These are phyloP conservation scores for Fraxinus quadrangulata DNA, from an alignment of 257 asterid genomes.

Conservation along the genomic window DNA sequence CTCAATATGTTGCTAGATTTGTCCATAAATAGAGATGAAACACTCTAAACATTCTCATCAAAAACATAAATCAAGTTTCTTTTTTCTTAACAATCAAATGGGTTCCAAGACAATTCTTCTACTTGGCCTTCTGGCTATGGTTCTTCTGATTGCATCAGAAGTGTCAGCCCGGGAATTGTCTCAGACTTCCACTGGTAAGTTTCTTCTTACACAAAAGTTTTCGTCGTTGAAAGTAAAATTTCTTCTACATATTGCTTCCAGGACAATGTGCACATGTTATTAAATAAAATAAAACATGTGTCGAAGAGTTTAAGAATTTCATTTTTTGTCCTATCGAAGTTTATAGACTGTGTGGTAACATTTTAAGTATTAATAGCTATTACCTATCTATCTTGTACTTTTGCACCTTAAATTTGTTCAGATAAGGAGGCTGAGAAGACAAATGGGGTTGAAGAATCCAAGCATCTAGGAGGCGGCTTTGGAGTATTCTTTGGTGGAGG, in stretches of 20 bases:
- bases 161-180: conserved; percentile 19
- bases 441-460: conserved; percentile 15
- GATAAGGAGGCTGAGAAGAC: background rate
- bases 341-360: background rate
- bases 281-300: no score
- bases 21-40: conserved; percentile 22
- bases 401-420: background rate
- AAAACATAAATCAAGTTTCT: background rate
- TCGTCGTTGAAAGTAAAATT: background rate
- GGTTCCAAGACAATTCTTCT: conserved; percentile 24
- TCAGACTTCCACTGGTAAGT: conserved; percentile 13
- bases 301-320: no score
- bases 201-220: background rate
- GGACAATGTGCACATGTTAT: no score
- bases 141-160: conserved; percentile 25
- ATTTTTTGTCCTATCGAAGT: no score
- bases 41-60: conserved; percentile 11
- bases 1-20: conserved; percentile 7
- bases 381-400: background rate
- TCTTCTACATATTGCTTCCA: background rate
- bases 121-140: conserved; percentile 20
- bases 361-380: background rate
- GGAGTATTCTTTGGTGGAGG: no score
- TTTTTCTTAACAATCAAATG: conserved; percentile 11
- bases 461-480: background rate